Evolutionary conservation across 345 rosid genomes (phyloP).

Genomic region (Acer campestre): DNA sequence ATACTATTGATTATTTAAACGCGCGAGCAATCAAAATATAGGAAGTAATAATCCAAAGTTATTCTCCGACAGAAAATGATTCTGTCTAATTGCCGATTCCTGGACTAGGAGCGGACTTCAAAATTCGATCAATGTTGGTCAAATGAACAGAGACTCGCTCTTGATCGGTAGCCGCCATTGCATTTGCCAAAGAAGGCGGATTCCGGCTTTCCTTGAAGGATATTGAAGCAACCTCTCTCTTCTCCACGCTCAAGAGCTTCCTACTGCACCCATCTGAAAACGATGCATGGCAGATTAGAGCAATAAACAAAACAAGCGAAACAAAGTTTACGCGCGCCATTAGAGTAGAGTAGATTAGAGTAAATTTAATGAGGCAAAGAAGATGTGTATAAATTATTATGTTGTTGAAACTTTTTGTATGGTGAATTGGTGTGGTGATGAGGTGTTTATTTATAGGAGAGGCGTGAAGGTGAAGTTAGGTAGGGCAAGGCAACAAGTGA

Average conservation of each 20-base stretch:
- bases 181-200: background rate
- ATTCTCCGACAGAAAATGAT: no score
- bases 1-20: background rate
- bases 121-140: slow-evolving; percentile 25
- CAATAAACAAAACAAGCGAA: background rate
- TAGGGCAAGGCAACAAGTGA: background rate
- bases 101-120: slow-evolving; percentile 48
- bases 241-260: slow-evolving; percentile 17
- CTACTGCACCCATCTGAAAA: slow-evolving; percentile 19
- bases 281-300: slow-evolving; percentile 8
- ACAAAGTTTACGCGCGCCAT: slow-evolving; percentile 12
- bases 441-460: slow-evolving; percentile 5
- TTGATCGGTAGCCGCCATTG: background rate
- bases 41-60: no score
- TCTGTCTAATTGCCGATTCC: slow-evolving; percentile 40
- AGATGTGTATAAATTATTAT: no score
- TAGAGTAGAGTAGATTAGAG: background rate
- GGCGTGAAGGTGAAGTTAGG: slow-evolving; percentile 11
- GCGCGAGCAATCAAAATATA: background rate
- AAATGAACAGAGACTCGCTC: slow-evolving; percentile 20
- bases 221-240: background rate
- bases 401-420: background rate
- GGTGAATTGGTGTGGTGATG: background rate
- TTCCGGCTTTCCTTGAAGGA: no score
- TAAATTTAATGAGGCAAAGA: no score